Evolutionary conservation across 768 basidiomycete species (phyloP), one percentile per base, ranked within the genome.

Genomic region (Sporobolomyces pararoseus): DNA sequence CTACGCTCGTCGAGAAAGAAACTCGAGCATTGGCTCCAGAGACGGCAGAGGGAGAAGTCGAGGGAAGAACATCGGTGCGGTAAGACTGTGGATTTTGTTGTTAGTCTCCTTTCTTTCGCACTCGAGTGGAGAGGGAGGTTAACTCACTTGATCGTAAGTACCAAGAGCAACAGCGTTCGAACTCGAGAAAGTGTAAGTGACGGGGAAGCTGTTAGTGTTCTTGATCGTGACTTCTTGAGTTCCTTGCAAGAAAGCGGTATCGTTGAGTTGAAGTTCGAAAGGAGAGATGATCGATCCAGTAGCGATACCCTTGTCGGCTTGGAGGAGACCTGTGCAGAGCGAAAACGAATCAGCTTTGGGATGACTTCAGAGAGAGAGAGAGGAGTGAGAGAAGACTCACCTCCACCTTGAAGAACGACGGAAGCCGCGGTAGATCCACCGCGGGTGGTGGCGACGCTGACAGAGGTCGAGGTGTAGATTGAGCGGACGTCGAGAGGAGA

Each of bases 241-340:
- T 0, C 79, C 77, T 59, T 80, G 78, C 77, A 85, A 84, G 75
- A 86, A 80, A 12, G 84, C 82, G 5, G 87, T 88, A 76, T 88
- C 87, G 71, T 89, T 88, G 47, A 87, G 78, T 44, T 84, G 72
- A n/a, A 88, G 79, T 75, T 87, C 83, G 19, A 83, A 82, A 7
- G 86, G 86, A 7, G 83, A 82, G 32, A 88, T 78, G 46, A 84
- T 76, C 6, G 85, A 83, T 0, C 81, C 82, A 4, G 83, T 42
- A 13, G 61, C 54, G 54, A 88, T 80, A 0, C 87, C 86, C 64
- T 84, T 82, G 77, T 82, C 85, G 16, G 85, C 84, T 68, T 88
- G 81, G 61, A 88, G 79, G 46, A 86, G 27, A 27, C 68, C 62
- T 69, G 67, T 12, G 12, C 4, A n/a, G 19, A 2, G 16, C 31